Conservation (phyloP, 2,329 filamentous ascomycete species). For the Plenodomus tracheiphilus region DNA sequence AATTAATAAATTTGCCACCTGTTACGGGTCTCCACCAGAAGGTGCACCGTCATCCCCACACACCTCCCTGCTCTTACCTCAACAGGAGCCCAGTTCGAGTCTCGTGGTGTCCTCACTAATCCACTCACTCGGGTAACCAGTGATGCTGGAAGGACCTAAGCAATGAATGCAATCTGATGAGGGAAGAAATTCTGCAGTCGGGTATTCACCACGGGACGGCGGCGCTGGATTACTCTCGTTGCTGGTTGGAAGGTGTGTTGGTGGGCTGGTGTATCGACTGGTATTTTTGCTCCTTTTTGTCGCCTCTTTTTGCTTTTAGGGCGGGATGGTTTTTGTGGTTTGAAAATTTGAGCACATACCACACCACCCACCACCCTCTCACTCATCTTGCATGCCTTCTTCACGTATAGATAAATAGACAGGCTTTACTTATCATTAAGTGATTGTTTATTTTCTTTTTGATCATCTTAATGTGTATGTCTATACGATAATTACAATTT, state of each 20-base stretch:
- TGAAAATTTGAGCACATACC: no score
- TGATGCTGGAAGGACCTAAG: slow-evolving; percentile 49
- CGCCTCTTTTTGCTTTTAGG: not conserved
- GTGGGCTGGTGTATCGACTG: slow-evolving; percentile 44
- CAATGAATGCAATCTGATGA: slow-evolving; percentile 48
- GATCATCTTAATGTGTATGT: no score
- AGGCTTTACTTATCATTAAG: no score
- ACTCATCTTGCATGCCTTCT: no score
- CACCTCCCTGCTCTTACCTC: slow-evolving; percentile 34
- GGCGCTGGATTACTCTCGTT: slow-evolving; percentile 46
- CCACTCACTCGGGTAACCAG: slow-evolving; percentile 46
- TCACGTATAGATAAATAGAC: no score
- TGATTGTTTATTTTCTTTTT: no score
- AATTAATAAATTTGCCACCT: slow-evolving; percentile 24
- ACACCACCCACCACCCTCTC: no score
- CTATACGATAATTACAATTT: no score
- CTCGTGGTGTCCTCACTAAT: slow-evolving; percentile 42
- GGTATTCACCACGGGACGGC: slow-evolving; percentile 47
- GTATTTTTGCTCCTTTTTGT: slow-evolving; percentile 33
- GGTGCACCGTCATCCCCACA: slow-evolving; percentile 39
- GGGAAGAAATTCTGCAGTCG: slow-evolving; percentile 50
- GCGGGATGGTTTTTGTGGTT: no score
- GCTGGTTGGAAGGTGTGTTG: slow-evolving; percentile 39
- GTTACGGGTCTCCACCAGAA: slow-evolving; percentile 43
- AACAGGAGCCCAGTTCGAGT: slow-evolving; percentile 49